A percentile compares a stretch with the other conserved stretches of the same genome.
Evolutionary conservation across 495 filamentous ascomycete species (phyloP).

Genomic region (Aspergillus nanangensis): DNA sequence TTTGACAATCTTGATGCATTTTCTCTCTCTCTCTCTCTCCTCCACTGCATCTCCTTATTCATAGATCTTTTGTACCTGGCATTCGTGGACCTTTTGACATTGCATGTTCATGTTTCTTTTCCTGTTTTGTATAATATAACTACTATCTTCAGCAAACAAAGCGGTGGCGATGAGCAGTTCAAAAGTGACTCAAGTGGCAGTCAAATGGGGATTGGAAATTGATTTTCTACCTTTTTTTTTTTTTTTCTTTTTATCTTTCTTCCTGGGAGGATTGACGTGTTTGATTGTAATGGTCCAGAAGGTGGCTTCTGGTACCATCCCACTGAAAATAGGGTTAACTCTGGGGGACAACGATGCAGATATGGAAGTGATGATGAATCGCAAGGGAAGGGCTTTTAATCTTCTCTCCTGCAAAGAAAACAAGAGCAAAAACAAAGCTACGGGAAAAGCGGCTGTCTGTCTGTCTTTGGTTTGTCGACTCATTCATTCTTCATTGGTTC

Average conservation of each 20-base stretch:
- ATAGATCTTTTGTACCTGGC: slow-evolving; percentile 2
- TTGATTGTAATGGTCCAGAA: no score
- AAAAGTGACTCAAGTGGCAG: slow-evolving; percentile 18
- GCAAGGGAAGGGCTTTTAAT: neutral
- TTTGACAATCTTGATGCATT: no score
- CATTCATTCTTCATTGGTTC: slow-evolving; percentile 3
- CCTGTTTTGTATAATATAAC: slow-evolving; percentile 21
- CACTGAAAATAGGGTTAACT: neutral
- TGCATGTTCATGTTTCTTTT: slow-evolving; percentile 14
- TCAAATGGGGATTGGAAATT: slow-evolving; percentile 2
- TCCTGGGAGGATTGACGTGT: slow-evolving; percentile 7
- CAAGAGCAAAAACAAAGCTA: slow-evolving; percentile 13
- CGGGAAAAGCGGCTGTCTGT: slow-evolving; percentile 12
- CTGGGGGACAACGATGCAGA: slow-evolving; percentile 2
- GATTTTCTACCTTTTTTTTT: no score
- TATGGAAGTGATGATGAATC: slow-evolving; percentile 5
- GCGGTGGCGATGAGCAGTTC: slow-evolving; percentile 14
- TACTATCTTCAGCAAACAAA: slow-evolving; percentile 9
- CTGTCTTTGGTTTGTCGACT: slow-evolving; percentile 6
- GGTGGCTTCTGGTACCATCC: neutral
- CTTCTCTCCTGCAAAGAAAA: neutral
- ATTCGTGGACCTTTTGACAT: slow-evolving; percentile 5
- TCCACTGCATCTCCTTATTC: no score
- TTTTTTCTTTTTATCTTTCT: slow-evolving; percentile 4
- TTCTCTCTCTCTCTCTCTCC: no score